phyloP scores from a whole-genome alignment of 2,329 filamentous ascomycete genomes.

The Pezizomycotina sp. region DNA sequence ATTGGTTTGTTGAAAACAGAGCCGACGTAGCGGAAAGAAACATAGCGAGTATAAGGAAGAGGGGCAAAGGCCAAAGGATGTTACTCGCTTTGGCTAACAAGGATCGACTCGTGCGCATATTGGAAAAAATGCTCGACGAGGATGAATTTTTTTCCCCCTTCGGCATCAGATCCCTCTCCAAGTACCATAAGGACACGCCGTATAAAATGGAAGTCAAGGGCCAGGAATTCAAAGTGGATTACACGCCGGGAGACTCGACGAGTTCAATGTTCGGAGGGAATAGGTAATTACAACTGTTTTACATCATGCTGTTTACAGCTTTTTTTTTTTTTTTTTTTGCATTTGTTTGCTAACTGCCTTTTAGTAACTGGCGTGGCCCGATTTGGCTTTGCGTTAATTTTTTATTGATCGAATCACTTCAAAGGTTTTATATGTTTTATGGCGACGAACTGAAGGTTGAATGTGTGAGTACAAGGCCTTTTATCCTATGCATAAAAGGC shows the following conservation, averaged over 20 bases:
- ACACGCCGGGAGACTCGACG: conserved; percentile 90
- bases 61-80: conserved; percentile 78
- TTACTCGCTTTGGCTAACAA: conserved; percentile 82
- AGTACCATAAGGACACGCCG: conserved; percentile 75
- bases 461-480: too few species aligned
- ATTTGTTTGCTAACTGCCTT: too few species aligned
- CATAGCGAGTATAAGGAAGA: conserved; percentile 79
- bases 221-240: conserved; percentile 71
- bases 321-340: too few species aligned
- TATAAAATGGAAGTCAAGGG: conserved; percentile 94
- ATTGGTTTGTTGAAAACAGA: conserved; percentile 86
- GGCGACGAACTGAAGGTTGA: conserved; percentile 76
- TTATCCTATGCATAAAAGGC: too few species aligned
- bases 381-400: conserved; percentile 97
- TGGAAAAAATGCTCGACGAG: conserved; percentile 83
- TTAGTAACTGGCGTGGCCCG: conserved; percentile 91
- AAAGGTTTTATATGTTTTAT: conserved; percentile 92
- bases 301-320: too few species aligned
- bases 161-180: conserved; percentile 82
- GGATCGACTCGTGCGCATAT: conserved; percentile 74
- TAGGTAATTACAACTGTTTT: too few species aligned
- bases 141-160: conserved; percentile 82
- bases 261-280: conserved; percentile 90
- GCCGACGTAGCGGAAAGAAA: conserved; percentile 80
- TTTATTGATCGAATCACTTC: conserved; percentile 79